phyloP scores from a whole-genome alignment of 768 basidiomycete species.

The Hemileccinum impolitum region DNA sequence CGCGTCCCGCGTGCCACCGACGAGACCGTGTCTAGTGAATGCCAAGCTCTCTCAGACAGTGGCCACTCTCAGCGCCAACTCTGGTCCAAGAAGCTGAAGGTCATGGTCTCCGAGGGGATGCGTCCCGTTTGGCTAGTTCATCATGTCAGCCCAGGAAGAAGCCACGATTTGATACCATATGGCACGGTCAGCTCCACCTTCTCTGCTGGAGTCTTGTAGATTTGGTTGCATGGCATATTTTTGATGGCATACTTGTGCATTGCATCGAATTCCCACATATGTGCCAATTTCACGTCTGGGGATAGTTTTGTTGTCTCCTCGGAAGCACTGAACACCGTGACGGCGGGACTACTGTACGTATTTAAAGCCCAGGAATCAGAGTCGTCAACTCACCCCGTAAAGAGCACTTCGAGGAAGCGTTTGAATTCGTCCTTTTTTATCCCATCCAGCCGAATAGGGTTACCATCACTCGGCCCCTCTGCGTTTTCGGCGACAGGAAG shows the following conservation, averaged over 20 bases:
- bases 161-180: conserved; percentile 34
- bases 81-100: conserved; percentile 11
- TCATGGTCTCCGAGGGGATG: conserved; percentile 19
- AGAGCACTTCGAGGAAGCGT: conserved; percentile 23
- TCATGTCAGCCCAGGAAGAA: conserved; percentile 29
- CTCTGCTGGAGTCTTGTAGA: conserved; percentile 14
- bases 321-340: not conserved
- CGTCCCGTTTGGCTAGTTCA: conserved; percentile 15
- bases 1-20: conserved; percentile 1
- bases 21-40: not conserved
- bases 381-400: conserved; percentile 8
- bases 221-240: conserved; percentile 19
- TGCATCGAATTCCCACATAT: conserved; percentile 35
- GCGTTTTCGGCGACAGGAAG: conserved; percentile 10
- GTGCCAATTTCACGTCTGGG: conserved; percentile 35
- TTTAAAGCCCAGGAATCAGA: not conserved
- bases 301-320: not conserved
- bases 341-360: not conserved
- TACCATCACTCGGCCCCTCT: conserved; percentile 20
- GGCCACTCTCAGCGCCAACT: conserved; percentile 18
- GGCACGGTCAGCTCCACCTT: conserved; percentile 31
- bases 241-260: conserved; percentile 31
- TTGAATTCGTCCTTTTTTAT: conserved; percentile 25
- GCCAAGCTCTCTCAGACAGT: conserved; percentile 20
- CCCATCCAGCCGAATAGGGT: conserved; percentile 23